These are phyloP conservation scores for Selaginella tamariscina DNA, from an alignment of 75 land plant species.

Conservation along the genomic window DNA sequence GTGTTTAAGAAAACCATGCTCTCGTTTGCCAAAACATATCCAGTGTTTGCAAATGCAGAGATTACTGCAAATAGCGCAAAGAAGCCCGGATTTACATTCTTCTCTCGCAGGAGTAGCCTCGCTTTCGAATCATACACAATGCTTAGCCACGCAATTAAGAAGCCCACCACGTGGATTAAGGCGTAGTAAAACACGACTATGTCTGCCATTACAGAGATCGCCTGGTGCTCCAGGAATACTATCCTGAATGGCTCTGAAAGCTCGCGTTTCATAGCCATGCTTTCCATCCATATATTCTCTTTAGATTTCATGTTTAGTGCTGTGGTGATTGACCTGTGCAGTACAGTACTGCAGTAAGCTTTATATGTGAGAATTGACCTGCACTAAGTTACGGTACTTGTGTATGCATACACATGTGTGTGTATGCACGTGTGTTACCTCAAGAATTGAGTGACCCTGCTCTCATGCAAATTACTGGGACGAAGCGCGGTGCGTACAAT, in stretches of 20 bases:
- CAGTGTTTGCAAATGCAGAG: neutral
- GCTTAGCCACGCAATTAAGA: neutral
- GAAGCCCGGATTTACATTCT: neutral
- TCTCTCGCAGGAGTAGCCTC: neutral
- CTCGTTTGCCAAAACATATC: neutral
- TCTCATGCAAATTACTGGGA: neutral
- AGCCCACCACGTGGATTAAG: neutral
- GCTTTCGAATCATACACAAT: neutral
- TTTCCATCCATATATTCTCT: neutral
- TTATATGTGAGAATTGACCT: too few species aligned
- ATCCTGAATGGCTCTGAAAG: neutral
- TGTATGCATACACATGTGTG: too few species aligned
- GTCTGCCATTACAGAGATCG: neutral
- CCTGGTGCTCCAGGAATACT: neutral
- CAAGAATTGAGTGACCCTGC: too few species aligned
- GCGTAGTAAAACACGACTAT: conserved; percentile 11
- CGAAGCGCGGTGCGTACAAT: neutral
- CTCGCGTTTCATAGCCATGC: neutral
- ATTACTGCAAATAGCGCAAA: neutral
- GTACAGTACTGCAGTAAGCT: too few species aligned
- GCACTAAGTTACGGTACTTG: too few species aligned
- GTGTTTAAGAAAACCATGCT: conserved; percentile 6
- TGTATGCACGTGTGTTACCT: too few species aligned
- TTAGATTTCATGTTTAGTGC: neutral
- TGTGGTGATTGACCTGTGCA: neutral